Evolutionary conservation across 2,329 filamentous ascomycete genomes (phyloP).

Genomic region (Alternaria metachromatica): DNA sequence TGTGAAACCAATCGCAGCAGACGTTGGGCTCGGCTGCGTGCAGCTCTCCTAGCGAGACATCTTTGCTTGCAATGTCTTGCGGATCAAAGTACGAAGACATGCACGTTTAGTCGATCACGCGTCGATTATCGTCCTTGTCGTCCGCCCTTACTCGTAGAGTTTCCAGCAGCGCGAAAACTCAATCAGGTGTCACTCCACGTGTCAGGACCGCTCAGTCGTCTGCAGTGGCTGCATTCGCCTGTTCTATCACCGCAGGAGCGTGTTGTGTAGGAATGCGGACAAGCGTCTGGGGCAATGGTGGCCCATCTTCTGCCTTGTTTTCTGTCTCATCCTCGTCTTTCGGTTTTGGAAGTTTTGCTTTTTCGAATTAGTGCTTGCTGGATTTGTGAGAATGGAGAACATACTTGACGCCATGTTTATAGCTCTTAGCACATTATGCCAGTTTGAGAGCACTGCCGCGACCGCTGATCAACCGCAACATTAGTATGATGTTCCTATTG

Average conservation of each 20-base stretch:
- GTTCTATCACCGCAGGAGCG: constrained; percentile 46
- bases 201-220: constrained; percentile 38
- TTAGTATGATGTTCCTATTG: constrained; percentile 19
- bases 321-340: constrained; percentile 55
- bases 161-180: constrained; percentile 9
- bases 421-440: constrained; percentile 83
- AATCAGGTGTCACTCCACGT: neutral
- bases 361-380: constrained; percentile 17
- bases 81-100: constrained; percentile 12
- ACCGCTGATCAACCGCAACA: constrained; percentile 64
- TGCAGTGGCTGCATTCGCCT: constrained; percentile 38
- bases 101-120: constrained; percentile 3
- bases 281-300: constrained; percentile 77
- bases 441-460: constrained; percentile 83
- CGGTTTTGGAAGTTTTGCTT: constrained; percentile 74
- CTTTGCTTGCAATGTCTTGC: constrained; percentile 9
- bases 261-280: constrained; percentile 86
- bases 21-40: constrained; percentile 20
- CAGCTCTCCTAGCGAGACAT: neutral
- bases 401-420: constrained; percentile 87
- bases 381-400: constrained; percentile 35
- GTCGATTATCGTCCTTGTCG: neutral
- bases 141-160: constrained; percentile 4
- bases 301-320: constrained; percentile 48
- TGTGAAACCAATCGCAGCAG: constrained; percentile 7